Base-by-base conservation (phyloP, 2,329 filamentous ascomycete genomes). In the Purpureocillium lavendulum region DNA sequence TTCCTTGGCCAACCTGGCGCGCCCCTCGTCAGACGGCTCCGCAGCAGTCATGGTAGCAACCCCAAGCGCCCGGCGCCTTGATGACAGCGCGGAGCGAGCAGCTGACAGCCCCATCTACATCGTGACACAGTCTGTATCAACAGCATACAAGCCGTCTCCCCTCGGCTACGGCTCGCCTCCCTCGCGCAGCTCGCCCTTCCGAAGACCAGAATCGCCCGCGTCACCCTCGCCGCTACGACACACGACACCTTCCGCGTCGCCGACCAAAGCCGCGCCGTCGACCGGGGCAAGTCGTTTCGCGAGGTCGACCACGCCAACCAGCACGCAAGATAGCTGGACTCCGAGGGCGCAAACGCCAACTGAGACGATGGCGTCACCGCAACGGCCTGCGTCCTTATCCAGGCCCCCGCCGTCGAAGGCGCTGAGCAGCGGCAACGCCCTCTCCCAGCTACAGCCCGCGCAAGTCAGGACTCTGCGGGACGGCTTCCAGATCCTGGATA, bases 401-500 rank as follows among this genome's bases (percentile, higher is more conserved):
- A 55, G 58, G 18, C 51, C 54, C 12, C 45, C 57, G 9, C 50
- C 56, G 15, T 45, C 62, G 18, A 60, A 62, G 30, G 53, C 64
- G 6, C 53, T 67, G 31, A 60, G 59, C 4, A 60, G 66, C 39
- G 67, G 69, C 28, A 78, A 72, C 50, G 70, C 79, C 12, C 67
- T 88, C 33, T 80, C 82, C 3, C 82, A 85, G 53, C 65, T 97
- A 32, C 84, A 90, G 30, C 80, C 87, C 3, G 72, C 85, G 3
- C 87, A 96, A 51, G 79, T 96, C 29, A 80, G 89, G 53, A 86
- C 87, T 51, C 76, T 98, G 62, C 79, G 92, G 44, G 90, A 97
- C 57, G 87, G 84, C 0, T 98, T 97, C 61, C 87, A 94, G 60
- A 88, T 96, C 43, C 72, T 98, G 35, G 92, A 97, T 60, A 76